Evolutionary conservation across 192 early-diverging fungal species (phyloP).

Genomic region (Dimargaris xerosporica): DNA sequence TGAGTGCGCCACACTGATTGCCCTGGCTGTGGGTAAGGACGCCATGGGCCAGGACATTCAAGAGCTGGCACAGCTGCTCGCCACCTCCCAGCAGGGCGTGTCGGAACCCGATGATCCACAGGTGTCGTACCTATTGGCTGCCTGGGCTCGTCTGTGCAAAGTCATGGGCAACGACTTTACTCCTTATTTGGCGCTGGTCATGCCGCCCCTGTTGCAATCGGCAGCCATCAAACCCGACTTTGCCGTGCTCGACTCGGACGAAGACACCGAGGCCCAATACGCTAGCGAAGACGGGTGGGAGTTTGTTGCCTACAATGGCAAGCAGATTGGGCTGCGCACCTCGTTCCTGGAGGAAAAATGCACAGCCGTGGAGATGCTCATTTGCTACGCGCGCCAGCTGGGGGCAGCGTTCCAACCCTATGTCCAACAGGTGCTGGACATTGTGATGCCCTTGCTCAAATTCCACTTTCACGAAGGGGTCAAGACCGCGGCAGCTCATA

Average conservation of each 20-base stretch:
- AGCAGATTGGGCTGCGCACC: constrained; percentile 92
- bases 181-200: constrained; percentile 79
- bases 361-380: constrained; percentile 95
- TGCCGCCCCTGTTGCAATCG: constrained; percentile 74
- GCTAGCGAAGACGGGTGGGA: constrained; percentile 97
- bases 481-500: constrained; percentile 65
- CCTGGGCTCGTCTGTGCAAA: constrained; percentile 96
- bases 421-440: constrained; percentile 65
- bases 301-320: constrained; percentile 79
- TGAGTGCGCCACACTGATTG: constrained; percentile 93
- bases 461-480: constrained; percentile 99
- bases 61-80: constrained; percentile 68
- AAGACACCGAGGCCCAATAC: constrained; percentile 66
- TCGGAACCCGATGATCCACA: constrained; percentile 90
- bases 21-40: constrained; percentile 84
- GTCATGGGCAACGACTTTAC: constrained; percentile 88
- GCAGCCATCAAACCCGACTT: constrained; percentile 90
- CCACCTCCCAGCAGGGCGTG: constrained; percentile 58
- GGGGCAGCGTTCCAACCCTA: constrained; percentile 79
- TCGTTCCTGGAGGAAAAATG: constrained; percentile 94
- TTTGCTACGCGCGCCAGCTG: constrained; percentile 85
- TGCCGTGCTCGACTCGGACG: constrained; percentile 66
- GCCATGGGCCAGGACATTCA: constrained; percentile 64
- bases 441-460: constrained; percentile 76
- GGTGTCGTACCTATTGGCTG: constrained; percentile 76